A percentile compares a stretch with the other conserved stretches of the same genome.
phyloP scores from a whole-genome alignment of 148 eudicot genomes.

The Chenopodium album region DNA sequence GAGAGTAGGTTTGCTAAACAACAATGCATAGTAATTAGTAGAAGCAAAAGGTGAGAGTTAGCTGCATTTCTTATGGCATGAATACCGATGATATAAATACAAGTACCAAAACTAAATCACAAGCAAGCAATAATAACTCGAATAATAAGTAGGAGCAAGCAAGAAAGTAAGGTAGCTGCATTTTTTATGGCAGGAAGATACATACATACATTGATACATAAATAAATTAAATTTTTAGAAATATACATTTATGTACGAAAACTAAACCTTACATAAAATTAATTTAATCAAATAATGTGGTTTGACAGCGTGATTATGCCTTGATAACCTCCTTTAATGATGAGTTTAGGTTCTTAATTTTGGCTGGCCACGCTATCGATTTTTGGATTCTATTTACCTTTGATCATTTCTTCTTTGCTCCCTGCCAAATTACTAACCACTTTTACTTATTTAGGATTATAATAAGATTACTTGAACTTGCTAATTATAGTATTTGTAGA shows the following conservation, averaged over 20 bases:
- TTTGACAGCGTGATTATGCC: background rate
- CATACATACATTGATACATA: background rate
- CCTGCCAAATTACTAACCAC: conserved; percentile 2
- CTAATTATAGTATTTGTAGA: background rate
- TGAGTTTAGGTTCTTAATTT: background rate
- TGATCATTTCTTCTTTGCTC: background rate
- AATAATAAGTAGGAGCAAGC: background rate
- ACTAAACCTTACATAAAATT: background rate
- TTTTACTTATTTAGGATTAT: background rate
- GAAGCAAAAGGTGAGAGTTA: background rate
- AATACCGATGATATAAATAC: background rate
- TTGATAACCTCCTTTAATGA: background rate
- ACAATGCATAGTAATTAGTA: no score
- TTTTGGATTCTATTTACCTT: background rate
- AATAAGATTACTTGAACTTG: background rate
- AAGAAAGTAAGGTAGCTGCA: background rate
- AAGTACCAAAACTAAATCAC: background rate
- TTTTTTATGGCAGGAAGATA: background rate
- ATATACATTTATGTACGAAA: background rate
- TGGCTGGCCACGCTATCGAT: background rate
- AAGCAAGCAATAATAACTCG: background rate
- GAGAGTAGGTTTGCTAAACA: no score
- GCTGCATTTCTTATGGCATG: background rate
- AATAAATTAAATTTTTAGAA: no score
- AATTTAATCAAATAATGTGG: background rate